Evolutionary conservation across 1,284 basidiomycete genomes (phyloP).

Genomic region (Gomphus bonarii): DNA sequence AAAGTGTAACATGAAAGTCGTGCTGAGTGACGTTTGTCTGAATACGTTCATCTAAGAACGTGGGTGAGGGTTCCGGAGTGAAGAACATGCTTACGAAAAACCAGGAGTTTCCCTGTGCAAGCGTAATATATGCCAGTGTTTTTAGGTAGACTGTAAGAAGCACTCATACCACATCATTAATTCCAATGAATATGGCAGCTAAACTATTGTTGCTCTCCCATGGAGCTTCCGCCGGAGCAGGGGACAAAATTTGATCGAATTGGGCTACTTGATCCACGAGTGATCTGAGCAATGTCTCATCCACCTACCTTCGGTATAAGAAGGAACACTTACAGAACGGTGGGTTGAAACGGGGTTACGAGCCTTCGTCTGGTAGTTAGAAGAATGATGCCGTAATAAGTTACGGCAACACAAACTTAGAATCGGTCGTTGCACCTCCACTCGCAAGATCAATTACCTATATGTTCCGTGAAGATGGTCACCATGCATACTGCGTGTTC

Average conservation of each 20-base stretch:
- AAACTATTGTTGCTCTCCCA: slow-evolving; percentile 48
- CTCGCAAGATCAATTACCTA: slow-evolving; percentile 51
- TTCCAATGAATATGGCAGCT: slow-evolving; percentile 58
- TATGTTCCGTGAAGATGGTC: background rate
- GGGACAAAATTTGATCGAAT: slow-evolving; percentile 41
- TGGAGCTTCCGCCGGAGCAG: slow-evolving; percentile 37
- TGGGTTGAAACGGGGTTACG: slow-evolving; percentile 44
- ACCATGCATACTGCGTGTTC: background rate
- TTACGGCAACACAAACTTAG: slow-evolving; percentile 19
- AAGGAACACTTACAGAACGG: slow-evolving; percentile 34
- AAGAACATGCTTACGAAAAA: slow-evolving; percentile 31
- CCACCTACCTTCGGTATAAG: background rate
- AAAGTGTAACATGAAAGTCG: slow-evolving; percentile 39
- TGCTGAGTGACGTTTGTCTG: slow-evolving; percentile 46
- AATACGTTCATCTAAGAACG: background rate
- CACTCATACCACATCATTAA: slow-evolving; percentile 44
- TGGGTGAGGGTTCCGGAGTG: background rate
- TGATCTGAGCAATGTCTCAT: slow-evolving; percentile 28
- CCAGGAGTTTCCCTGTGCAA: slow-evolving; percentile 37
- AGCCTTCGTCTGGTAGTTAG: slow-evolving; percentile 18
- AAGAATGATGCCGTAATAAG: background rate
- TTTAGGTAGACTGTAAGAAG: background rate
- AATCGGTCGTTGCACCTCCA: slow-evolving; percentile 53
- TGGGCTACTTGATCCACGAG: slow-evolving; percentile 52
- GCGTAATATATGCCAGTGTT: background rate